Conservation (phyloP, 208 protist genomes). For the Herpetomonas samuelpessoai region DNA sequence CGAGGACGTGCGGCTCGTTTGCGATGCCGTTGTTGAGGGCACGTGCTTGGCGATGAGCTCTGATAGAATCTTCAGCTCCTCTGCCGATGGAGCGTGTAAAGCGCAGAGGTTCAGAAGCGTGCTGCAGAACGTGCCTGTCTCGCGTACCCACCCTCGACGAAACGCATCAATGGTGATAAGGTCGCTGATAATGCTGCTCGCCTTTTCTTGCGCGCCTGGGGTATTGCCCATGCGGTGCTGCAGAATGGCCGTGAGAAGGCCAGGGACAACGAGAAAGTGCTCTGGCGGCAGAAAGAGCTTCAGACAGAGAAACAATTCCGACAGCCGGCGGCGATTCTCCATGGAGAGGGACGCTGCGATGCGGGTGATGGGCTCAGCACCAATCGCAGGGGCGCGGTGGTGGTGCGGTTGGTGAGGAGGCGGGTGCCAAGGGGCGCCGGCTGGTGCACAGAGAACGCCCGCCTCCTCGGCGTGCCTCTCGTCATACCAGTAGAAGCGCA, state of each 20-base stretch:
- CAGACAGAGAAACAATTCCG: slow-evolving; percentile 3
- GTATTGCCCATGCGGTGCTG: slow-evolving; percentile 15
- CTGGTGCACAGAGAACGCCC: no score
- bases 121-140: slow-evolving; percentile 15
- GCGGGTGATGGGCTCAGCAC: neutral
- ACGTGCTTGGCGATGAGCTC: slow-evolving; percentile 3
- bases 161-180: slow-evolving; percentile 11
- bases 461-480: neutral
- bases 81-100: neutral
- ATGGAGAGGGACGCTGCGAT: neutral
- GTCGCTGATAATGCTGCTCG: slow-evolving; percentile 4
- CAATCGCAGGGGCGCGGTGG: neutral
- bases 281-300: slow-evolving; percentile 10
- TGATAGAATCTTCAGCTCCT: neutral
- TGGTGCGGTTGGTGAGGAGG: no score
- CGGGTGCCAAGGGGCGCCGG: no score
- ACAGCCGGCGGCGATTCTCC: neutral
- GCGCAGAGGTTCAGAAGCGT: slow-evolving; percentile 22
- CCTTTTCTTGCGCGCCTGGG: neutral
- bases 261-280: slow-evolving; percentile 6
- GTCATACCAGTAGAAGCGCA: slow-evolving; percentile 13
- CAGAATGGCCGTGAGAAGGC: slow-evolving; percentile 9
- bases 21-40: neutral
- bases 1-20: neutral
- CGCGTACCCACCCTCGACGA: slow-evolving; percentile 15